A percentile compares a stretch with the other conserved stretches of the same genome.
Evolutionary conservation across 2,329 filamentous ascomycete genomes (phyloP).

Genomic region (Hypoxylon sp.): DNA sequence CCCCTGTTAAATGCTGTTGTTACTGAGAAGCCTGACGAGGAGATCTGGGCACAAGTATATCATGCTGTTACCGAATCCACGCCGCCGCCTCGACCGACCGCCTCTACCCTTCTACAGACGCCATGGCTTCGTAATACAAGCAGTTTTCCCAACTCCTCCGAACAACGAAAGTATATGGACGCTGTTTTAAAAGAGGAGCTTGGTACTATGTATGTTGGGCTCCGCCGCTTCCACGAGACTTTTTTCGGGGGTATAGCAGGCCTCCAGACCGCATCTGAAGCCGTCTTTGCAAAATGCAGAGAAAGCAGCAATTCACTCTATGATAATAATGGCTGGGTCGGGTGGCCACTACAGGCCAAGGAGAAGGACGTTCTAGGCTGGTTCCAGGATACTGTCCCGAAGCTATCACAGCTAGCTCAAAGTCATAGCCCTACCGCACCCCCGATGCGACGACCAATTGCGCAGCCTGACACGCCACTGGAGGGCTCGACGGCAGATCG

Average conservation of each 20-base stretch:
- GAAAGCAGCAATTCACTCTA: conserved; percentile 48
- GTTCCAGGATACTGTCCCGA: conserved; percentile 47
- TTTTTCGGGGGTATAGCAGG: conserved; percentile 51
- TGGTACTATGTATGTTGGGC: conserved; percentile 51
- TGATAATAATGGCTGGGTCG: conserved; percentile 34
- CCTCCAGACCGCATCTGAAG: conserved; percentile 50
- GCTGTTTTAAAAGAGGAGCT: conserved; percentile 52
- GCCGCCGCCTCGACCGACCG: conserved; percentile 46
- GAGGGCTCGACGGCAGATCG: conserved; percentile 47
- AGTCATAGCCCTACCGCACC: conserved; percentile 37
- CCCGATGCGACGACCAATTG: conserved; percentile 30
- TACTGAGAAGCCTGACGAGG: conserved; percentile 45
- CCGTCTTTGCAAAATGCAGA: conserved; percentile 52
- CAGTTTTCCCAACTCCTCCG: conserved; percentile 54
- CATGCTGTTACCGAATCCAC: conserved; percentile 52
- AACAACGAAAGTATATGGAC: conserved; percentile 52
- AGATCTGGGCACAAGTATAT: conserved; percentile 55
- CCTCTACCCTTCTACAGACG: conserved; percentile 47
- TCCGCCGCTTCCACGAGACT: conserved; percentile 51
- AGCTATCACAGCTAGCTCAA: conserved; percentile 48
- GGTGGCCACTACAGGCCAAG: conserved; percentile 52
- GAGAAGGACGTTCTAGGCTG: conserved; percentile 51
- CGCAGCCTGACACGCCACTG: conserved; percentile 42
- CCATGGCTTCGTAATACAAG: conserved; percentile 48
- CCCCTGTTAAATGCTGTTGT: conserved; percentile 51